phyloP scores from a whole-genome alignment of 2,329 filamentous ascomycete species.

The Talaromyces sp. region DNA sequence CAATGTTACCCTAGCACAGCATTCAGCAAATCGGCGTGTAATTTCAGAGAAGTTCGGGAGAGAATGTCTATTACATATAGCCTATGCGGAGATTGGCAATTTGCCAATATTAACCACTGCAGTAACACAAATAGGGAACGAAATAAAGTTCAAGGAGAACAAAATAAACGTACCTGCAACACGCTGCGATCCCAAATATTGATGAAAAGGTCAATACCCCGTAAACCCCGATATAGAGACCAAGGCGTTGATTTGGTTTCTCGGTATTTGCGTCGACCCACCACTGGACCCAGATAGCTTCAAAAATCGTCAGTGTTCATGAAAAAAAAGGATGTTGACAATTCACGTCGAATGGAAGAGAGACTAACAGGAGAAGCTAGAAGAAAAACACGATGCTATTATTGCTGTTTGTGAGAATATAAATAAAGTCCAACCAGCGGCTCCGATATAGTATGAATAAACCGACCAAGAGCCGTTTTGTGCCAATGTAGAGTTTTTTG shows the following conservation, averaged over 20 bases:
- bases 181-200: neutral
- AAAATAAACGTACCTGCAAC: neutral
- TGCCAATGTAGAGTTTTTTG: conserved; percentile 4
- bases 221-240: conserved; percentile 4
- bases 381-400: conserved; percentile 32
- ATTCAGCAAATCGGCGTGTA: neutral
- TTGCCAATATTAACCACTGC: neutral
- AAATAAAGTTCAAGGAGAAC: neutral
- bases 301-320: neutral
- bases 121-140: neutral
- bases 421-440: conserved; percentile 33
- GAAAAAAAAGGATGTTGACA: neutral
- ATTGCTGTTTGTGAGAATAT: conserved; percentile 32
- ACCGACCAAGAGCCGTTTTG: conserved; percentile 36
- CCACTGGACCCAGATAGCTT: conserved; percentile 8
- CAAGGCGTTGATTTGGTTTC: conserved; percentile 1
- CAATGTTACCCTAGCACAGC: neutral
- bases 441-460: conserved; percentile 36
- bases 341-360: neutral
- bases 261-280: conserved; percentile 3
- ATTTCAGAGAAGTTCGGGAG: neutral
- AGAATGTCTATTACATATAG: neutral
- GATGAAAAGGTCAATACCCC: neutral
- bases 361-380: conserved; percentile 34
- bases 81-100: neutral